Base-by-base conservation (phyloP, 169 alveolate species). In the Plasmodium inui region DNA sequence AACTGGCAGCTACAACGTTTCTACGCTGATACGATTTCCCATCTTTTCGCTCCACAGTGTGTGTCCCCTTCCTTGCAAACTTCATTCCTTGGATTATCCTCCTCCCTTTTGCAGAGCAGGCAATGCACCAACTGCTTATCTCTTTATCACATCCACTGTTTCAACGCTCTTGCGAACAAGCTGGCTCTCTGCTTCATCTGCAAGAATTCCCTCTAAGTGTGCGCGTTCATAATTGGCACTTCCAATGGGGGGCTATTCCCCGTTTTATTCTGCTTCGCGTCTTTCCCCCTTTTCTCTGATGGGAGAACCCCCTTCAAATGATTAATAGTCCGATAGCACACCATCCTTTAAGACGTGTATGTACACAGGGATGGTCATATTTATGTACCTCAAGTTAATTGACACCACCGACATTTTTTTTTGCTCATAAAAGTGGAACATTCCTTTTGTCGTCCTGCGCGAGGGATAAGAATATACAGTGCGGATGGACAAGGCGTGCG, bases 311-410 rank as follows among this genome's bases (percentile, higher is more conserved):
- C 41, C 71, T 28, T 82, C 39, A 82, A 41, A 7, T 73, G 70
- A 74, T 32, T 34, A 73, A 30, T 53, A 44, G 19, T 34, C 50
- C 28, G 85, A 12, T 1, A 22, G 6, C 22, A 34, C 61, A 44
- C 76, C 84, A 39, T 85, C 76, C 67, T 85, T 85, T 67, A 85
- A 76, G 37, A 83, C 93, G 57, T 85, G 93, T 72, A 89, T 80
- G 50, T 89, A 89, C 53, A 89, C 78, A 53, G 94, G 94, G 55
- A 89, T 89, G 4, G 94, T 80, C 89, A 89, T 89, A 44, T 80
- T 80, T 30, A 89, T 55, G 46, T 79, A 89, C 46, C 89, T 78
- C 22, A 89, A 79, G 83, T 89, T 79, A 34, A 89, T 89, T 4
- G 94, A 89, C 34, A 79, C 83, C 2, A 89, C 89, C 39, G 89